Conservation (phyloP, 2,329 filamentous ascomycete genomes). For the Cladorrhinum sp. region DNA sequence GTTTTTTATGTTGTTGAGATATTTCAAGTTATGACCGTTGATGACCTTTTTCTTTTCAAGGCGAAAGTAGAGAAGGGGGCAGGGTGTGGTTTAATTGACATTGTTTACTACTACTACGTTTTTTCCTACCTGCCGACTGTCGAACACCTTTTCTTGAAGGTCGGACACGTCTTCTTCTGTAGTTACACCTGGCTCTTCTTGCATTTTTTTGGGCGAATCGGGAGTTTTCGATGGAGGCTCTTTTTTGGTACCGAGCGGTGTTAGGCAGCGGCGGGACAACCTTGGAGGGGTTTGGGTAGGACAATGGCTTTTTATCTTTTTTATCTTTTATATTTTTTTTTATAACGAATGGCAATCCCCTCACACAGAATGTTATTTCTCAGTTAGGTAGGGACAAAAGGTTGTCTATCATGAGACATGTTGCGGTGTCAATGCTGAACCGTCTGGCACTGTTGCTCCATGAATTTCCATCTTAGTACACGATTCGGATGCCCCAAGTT, state of each 20-base stretch:
- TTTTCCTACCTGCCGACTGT: background rate
- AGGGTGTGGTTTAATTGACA: background rate
- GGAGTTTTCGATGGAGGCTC: background rate
- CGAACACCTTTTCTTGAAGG: background rate
- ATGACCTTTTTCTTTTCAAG: background rate
- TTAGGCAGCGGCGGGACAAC: background rate
- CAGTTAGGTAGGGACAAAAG: too few relatives aligned
- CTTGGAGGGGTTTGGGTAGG: background rate
- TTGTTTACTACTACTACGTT: background rate
- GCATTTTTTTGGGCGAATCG: background rate
- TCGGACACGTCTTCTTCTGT: background rate
- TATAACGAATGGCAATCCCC: too few relatives aligned
- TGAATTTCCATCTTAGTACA: too few relatives aligned
- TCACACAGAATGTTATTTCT: too few relatives aligned
- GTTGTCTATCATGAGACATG: too few relatives aligned
- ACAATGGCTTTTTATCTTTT: background rate
- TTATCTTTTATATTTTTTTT: background rate
- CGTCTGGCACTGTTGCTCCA: too few relatives aligned
- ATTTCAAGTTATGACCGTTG: background rate
- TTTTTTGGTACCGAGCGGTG: background rate
- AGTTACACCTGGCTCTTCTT: background rate
- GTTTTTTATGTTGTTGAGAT: background rate
- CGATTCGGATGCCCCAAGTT: too few relatives aligned
- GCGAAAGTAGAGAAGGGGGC: background rate
- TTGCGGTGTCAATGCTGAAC: too few relatives aligned